Conservation (phyloP, 2,329 filamentous ascomycete species). For the Aspergillus uvarum region DNA sequence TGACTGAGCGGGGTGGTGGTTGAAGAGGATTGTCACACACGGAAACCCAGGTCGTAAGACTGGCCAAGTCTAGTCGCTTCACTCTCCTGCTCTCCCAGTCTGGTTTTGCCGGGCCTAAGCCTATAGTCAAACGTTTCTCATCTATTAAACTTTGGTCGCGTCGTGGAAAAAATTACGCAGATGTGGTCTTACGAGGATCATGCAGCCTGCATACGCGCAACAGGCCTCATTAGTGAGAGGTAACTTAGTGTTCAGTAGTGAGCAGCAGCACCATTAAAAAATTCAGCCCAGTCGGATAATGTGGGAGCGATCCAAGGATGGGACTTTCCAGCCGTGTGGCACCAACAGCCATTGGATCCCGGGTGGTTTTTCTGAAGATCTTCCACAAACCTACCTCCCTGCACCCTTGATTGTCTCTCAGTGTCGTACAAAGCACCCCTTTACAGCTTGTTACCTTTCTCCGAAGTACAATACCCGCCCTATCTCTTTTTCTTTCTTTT, state of each 20-base stretch:
- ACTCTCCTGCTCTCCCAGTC: background rate
- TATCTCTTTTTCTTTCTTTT: too few relatives aligned
- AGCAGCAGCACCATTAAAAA: background rate
- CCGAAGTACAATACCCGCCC: too few relatives aligned
- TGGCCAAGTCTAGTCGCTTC: background rate
- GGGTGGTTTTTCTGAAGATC: slow-evolving; percentile 19
- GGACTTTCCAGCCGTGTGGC: slow-evolving; percentile 30
- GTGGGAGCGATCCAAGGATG: slow-evolving; percentile 16
- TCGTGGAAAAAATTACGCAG: background rate
- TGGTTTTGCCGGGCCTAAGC: background rate
- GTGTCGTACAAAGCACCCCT: too few relatives aligned
- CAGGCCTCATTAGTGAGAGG: background rate
- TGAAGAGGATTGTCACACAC: background rate
- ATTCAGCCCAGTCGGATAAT: slow-evolving; percentile 19
- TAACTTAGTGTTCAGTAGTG: slow-evolving; percentile 1
- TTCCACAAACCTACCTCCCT: slow-evolving; percentile 1
- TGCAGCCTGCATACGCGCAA: slow-evolving; percentile 1
- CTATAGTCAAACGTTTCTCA: background rate
- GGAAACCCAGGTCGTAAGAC: background rate
- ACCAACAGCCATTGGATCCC: slow-evolving; percentile 30
- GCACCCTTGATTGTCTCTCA: background rate
- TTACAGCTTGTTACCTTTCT: background rate
- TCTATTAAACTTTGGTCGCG: slow-evolving; percentile 14
- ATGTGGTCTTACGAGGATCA: background rate
- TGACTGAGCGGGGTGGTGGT: background rate